A percentile compares a stretch with the other conserved stretches of the same genome.
Conservation (phyloP, 192 early-diverging fungal genomes). For the Gigaspora rosea region DNA sequence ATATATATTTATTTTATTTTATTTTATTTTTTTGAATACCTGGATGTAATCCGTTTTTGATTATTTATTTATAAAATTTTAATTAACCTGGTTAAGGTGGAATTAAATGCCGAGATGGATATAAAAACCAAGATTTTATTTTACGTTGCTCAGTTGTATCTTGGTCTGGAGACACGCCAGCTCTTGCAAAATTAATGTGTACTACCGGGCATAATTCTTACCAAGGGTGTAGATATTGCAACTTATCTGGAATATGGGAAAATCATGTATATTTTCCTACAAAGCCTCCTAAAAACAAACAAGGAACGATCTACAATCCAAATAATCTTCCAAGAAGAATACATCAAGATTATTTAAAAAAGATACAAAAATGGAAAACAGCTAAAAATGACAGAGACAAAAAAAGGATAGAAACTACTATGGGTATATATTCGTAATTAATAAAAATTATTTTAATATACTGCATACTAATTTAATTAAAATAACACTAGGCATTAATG, state of each 20-base stretch:
- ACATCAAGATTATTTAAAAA: neutral
- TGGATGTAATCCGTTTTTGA: neutral
- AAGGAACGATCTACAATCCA: neutral
- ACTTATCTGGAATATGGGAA: neutral
- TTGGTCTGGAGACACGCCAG: neutral
- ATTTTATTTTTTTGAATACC: neutral
- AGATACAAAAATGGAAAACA: neutral
- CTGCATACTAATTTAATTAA: neutral
- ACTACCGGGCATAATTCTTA: neutral
- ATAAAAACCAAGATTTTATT: neutral
- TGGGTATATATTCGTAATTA: neutral
- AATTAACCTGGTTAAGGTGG: neutral
- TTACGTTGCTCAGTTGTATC: neutral
- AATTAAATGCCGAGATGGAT: neutral
- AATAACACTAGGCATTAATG: neutral
- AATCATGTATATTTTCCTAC: conserved; percentile 6
- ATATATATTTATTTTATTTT: neutral
- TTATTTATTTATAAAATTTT: neutral
- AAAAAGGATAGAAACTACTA: neutral
- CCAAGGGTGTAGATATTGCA: neutral
- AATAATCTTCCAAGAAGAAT: neutral
- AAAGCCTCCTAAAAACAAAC: neutral
- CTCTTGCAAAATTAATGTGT: neutral
- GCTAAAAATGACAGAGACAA: neutral
- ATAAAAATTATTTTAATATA: neutral